phyloP scores from a whole-genome alignment of 441 rosid species.

The Adansonia gregorii region DNA sequence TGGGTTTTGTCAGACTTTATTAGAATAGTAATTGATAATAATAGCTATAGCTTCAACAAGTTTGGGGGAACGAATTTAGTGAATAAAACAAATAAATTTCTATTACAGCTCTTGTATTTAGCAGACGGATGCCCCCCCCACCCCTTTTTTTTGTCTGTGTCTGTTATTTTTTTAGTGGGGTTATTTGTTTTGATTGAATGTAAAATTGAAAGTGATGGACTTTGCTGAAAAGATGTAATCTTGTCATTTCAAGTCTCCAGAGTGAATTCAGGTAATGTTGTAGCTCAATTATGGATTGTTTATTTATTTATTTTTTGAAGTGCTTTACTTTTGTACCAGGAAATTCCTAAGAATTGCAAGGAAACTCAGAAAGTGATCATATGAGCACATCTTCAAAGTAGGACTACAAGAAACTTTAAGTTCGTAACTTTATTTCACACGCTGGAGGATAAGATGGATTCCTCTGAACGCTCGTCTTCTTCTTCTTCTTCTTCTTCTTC shows the following conservation, averaged over 20 bases:
- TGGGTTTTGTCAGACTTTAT: no score
- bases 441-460: conserved; percentile 33
- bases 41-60: neutral
- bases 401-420: conserved; percentile 24
- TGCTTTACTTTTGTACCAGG: neutral
- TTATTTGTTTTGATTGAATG: neutral
- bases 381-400: conserved; percentile 14
- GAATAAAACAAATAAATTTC: neutral
- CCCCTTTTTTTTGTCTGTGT: neutral
- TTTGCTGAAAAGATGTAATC: neutral
- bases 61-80: conserved; percentile 2
- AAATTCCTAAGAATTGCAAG: conserved; percentile 3
- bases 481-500: neutral
- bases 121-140: neutral
- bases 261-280: neutral
- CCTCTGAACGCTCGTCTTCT: conserved; percentile 30
- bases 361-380: conserved; percentile 14
- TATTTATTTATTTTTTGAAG: neutral
- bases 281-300: neutral
- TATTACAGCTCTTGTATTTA: neutral
- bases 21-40: neutral
- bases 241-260: no score
- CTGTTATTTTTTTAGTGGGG: neutral
- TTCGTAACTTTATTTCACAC: conserved; percentile 40
- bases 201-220: neutral